These are phyloP conservation scores for Thinopyrum elongatum DNA, from an alignment of 176 grass and related monocot species.

Conservation along the genomic window DNA sequence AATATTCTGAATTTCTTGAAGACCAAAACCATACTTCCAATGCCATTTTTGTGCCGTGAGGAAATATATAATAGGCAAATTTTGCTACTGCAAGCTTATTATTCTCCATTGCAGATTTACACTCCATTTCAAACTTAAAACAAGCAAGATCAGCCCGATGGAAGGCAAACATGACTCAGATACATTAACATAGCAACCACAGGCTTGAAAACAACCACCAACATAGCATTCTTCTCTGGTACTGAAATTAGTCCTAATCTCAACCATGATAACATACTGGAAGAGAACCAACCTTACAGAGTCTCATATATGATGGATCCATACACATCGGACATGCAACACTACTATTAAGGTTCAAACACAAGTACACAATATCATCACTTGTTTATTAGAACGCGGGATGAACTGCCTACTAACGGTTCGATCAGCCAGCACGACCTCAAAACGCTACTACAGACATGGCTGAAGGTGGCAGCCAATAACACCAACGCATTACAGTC, in stretches of 20 bases:
- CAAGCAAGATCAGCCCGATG: neutral
- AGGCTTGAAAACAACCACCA: neutral
- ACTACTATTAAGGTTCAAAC: conserved; percentile 2
- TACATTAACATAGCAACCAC: neutral
- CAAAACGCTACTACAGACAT: neutral
- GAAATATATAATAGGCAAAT: neutral
- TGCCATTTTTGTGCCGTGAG: neutral
- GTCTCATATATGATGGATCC: neutral
- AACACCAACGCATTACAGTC: neutral
- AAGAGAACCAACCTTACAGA: neutral
- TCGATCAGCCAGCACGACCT: conserved; percentile 13
- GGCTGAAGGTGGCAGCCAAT: conserved; percentile 21
- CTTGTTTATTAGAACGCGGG: neutral
- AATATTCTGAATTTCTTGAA: too few relatives aligned
- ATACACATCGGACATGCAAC: neutral
- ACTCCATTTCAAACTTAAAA: neutral
- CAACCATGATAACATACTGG: neutral
- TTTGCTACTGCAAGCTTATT: neutral
- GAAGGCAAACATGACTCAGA: neutral
- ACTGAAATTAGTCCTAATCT: neutral
- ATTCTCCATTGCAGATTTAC: neutral
- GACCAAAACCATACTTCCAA: too few relatives aligned
- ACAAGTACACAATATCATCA: conserved; percentile 2
- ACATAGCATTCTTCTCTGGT: neutral
- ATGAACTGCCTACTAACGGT: conserved; percentile 17